Percentiles rank a stretch among this genome's conserved stretches.
These are phyloP conservation scores for Porphyrellus cyaneotinctus DNA, from an alignment of 768 basidiomycete genomes.

Conservation along the genomic window DNA sequence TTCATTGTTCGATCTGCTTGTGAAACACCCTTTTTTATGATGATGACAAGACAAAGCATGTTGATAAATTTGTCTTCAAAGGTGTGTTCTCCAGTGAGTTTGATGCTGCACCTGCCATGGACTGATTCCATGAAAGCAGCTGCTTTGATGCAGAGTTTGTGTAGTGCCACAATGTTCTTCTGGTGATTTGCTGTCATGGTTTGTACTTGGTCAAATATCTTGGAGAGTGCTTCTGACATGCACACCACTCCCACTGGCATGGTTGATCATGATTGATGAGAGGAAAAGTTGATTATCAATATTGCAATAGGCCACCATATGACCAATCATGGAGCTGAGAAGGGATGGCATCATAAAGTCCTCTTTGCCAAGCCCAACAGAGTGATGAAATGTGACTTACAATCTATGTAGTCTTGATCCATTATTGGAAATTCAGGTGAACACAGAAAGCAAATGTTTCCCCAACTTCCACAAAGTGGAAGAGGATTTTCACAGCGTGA, in stretches of 20 bases:
- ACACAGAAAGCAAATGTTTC: too few relatives aligned
- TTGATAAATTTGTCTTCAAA: constrained; percentile 67
- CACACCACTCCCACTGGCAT: constrained; percentile 11
- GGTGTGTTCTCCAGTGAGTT: constrained; percentile 67
- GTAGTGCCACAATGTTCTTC: constrained; percentile 81
- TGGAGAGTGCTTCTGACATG: constrained; percentile 22
- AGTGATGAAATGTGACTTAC: too few relatives aligned
- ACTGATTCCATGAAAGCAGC: constrained; percentile 48
- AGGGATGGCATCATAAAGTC: too few relatives aligned
- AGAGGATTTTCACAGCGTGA: too few relatives aligned
- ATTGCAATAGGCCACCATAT: too few relatives aligned
- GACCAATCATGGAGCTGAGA: too few relatives aligned
- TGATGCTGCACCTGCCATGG: constrained; percentile 46
- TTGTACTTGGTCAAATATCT: constrained; percentile 81
- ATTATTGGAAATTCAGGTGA: too few relatives aligned
- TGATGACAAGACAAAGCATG: constrained; percentile 56
- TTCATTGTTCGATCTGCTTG: constrained; percentile 77
- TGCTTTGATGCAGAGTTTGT: constrained; percentile 72
- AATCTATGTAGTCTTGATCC: too few relatives aligned
- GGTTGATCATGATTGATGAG: not conserved
- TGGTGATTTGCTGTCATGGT: constrained; percentile 73
- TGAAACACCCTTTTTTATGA: constrained; percentile 74
- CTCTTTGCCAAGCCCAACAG: too few relatives aligned
- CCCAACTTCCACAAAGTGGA: too few relatives aligned
- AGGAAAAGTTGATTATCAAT: too few relatives aligned